Evolutionary conservation across 2,329 filamentous ascomycete genomes (phyloP).

Genomic region (Talaromyces sp.): DNA sequence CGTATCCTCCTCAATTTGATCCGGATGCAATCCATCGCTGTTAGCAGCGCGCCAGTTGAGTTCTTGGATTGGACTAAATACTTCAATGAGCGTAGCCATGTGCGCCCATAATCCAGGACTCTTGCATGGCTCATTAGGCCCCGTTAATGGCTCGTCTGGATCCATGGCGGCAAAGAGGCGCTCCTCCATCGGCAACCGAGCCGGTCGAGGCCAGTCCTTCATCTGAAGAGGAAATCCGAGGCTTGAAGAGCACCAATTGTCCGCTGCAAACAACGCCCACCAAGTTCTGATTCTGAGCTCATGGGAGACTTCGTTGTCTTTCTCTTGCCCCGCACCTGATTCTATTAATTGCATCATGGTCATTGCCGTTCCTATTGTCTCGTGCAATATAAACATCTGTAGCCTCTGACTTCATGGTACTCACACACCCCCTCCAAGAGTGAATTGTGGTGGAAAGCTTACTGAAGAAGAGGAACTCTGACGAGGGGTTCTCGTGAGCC

Average conservation of each 20-base stretch:
- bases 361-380: neutral
- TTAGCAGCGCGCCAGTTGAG: neutral
- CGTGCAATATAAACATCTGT: neutral
- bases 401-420: neutral
- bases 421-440: neutral
- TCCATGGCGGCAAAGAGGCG: slow-evolving; percentile 23
- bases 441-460: neutral
- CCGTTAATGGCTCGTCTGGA: neutral
- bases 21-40: neutral
- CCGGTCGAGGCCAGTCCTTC: slow-evolving; percentile 14
- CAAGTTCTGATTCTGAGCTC: slow-evolving; percentile 30
- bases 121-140: neutral
- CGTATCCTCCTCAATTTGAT: neutral
- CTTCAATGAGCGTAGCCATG: neutral
- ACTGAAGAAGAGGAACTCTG: slow-evolving; percentile 33
- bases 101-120: neutral
- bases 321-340: neutral
- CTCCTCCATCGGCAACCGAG: slow-evolving; percentile 30
- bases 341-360: neutral
- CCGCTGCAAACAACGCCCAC: slow-evolving; percentile 34
- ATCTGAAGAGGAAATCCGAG: slow-evolving; percentile 32
- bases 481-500: slow-evolving; percentile 24
- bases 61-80: neutral
- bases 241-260: slow-evolving; percentile 32
- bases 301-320: slow-evolving; percentile 19